phyloP scores from a whole-genome alignment of 257 asterid genomes.

The Solanum virginianum region DNA sequence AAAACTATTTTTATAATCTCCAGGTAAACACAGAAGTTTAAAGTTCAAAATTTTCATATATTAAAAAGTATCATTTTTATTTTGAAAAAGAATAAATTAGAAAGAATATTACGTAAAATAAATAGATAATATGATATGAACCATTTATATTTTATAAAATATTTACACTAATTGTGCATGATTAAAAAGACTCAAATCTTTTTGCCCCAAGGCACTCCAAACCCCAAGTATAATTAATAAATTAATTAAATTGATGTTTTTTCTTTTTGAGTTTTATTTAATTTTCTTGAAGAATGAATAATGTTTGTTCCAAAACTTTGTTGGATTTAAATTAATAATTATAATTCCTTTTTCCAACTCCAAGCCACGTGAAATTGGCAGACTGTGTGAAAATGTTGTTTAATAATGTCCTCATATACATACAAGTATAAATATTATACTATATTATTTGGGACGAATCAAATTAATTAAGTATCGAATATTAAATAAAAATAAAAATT shows the following conservation, averaged over 20 bases:
- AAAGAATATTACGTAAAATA: neutral
- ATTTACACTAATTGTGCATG: neutral
- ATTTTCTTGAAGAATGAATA: too few species aligned
- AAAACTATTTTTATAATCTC: neutral
- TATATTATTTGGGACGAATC: too few species aligned
- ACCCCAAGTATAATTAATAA: neutral
- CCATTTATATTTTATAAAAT: neutral
- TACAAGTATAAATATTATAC: too few species aligned
- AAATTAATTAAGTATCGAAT: too few species aligned
- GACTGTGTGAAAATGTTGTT: too few species aligned
- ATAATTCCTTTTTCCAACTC: neutral
- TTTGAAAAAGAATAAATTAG: neutral
- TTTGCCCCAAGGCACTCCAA: slow-evolving; percentile 44
- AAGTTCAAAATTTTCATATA: neutral
- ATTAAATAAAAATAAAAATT: too few species aligned
- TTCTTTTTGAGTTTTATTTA: too few species aligned
- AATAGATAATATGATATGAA: neutral
- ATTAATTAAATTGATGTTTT: too few species aligned
- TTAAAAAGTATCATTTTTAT: neutral
- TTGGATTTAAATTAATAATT: neutral
- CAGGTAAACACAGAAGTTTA: neutral
- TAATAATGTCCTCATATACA: too few species aligned
- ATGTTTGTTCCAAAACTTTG: neutral
- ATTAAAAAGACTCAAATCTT: slow-evolving; percentile 39
- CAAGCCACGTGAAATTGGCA: neutral